phyloP scores from a whole-genome alignment of 129 eudicot species.

The Dittrichia graveolens region DNA sequence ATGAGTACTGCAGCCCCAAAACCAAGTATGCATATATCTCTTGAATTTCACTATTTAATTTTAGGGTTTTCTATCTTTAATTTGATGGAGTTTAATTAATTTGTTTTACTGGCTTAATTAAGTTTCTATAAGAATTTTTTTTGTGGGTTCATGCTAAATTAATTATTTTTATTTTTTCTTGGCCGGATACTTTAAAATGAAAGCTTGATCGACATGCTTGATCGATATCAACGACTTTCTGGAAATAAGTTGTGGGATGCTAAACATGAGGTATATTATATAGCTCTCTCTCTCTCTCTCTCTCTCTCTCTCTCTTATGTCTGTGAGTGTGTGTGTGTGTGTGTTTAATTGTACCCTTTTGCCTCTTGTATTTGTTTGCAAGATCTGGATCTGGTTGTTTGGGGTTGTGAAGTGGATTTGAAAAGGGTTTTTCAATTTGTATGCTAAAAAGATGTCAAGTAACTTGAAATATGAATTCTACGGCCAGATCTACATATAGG shows the following conservation, averaged over 20 bases:
- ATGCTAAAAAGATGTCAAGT: slow-evolving; percentile 59
- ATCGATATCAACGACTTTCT: slow-evolving; percentile 67
- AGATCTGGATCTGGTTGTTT: slow-evolving; percentile 41
- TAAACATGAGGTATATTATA: slow-evolving; percentile 78
- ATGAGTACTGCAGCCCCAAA: slow-evolving; percentile 70
- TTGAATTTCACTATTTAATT: not conserved
- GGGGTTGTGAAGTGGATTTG: slow-evolving; percentile 32
- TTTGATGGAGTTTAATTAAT: not conserved
- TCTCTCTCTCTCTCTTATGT: not conserved
- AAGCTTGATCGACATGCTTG: slow-evolving; percentile 70
- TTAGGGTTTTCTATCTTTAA: not conserved
- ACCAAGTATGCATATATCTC: slow-evolving; percentile 48
- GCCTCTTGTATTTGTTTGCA: slow-evolving; percentile 20
- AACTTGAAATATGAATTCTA: slow-evolving; percentile 46
- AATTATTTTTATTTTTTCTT: not conserved
- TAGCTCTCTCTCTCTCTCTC: slow-evolving; percentile 19
- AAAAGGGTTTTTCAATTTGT: slow-evolving; percentile 12
- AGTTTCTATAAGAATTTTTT: not conserved
- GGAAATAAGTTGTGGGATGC: slow-evolving; percentile 97
- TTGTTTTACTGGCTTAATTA: too few relatives aligned
- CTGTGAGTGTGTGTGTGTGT: not conserved
- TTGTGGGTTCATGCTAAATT: not conserved
- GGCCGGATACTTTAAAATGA: not conserved
- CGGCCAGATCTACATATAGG: slow-evolving; percentile 73
- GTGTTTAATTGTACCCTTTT: slow-evolving; percentile 19